Evolutionary conservation across 768 basidiomycete species (phyloP).

Genomic region (Mycena epipterygia): DNA sequence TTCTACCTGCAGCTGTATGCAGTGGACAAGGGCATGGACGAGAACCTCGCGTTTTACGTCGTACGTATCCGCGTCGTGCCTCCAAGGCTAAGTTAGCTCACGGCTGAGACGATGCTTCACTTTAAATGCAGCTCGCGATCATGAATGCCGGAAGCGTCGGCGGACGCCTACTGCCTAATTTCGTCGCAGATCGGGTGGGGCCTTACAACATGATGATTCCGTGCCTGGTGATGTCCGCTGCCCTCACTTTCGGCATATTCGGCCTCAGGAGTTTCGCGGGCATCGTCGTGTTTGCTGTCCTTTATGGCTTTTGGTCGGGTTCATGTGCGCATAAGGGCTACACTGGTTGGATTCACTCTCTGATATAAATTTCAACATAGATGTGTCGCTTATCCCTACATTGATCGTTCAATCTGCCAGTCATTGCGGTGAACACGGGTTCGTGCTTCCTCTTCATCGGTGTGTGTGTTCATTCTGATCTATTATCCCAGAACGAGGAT

Average conservation of each 20-base stretch:
- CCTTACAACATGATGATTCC: constrained; percentile 31
- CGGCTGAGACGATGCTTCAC: too few species aligned
- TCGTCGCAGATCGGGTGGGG: constrained; percentile 31
- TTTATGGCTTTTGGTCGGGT: constrained; percentile 31
- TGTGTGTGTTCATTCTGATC: neutral
- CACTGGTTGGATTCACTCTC: neutral
- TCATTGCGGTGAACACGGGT: constrained; percentile 55
- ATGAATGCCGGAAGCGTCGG: constrained; percentile 28
- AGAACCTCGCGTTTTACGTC: constrained; percentile 22
- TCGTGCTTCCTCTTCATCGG: neutral
- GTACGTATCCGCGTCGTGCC: constrained; percentile 13
- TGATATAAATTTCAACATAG: constrained; percentile 37
- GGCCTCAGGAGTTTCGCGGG: constrained; percentile 1
- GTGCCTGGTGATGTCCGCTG: constrained; percentile 24
- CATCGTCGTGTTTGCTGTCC: constrained; percentile 13
- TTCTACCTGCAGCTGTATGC: constrained; percentile 31
- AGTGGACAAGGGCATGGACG: constrained; percentile 19
- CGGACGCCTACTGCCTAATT: constrained; percentile 27
- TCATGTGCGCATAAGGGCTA: constrained; percentile 2
- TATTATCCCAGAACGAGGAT: constrained; percentile 55
- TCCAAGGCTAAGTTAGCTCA: too few species aligned
- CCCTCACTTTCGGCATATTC: constrained; percentile 23
- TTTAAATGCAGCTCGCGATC: constrained; percentile 14
- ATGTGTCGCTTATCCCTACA: constrained; percentile 57
- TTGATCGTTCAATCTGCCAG: constrained; percentile 53